Conservation (phyloP, 306 rosid genomes). For the Pachyrhizus erosus region DNA sequence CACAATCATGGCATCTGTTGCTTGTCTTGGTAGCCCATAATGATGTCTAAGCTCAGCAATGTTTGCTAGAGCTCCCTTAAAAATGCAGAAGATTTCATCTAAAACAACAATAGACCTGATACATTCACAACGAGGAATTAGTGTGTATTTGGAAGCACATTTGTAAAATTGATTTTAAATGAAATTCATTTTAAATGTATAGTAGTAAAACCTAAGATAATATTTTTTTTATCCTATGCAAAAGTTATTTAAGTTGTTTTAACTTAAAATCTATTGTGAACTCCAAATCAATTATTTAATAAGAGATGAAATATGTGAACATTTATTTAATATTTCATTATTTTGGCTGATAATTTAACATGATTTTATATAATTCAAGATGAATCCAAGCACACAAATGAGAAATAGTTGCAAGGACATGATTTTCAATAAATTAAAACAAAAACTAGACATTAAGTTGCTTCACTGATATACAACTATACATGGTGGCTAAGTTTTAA, state of each 20-base stretch:
- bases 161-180: not conserved
- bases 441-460: not conserved
- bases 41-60: conserved; percentile 55
- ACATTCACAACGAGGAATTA: conserved; percentile 6
- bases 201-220: too few relatives aligned
- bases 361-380: not conserved
- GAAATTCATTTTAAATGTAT: not conserved
- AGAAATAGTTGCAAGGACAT: not conserved
- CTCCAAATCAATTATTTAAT: not conserved
- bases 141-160: not conserved
- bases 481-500: not conserved
- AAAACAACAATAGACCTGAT: conserved; percentile 55
- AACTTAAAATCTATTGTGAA: not conserved
- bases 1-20: conserved; percentile 71
- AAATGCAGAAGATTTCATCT: conserved; percentile 65
- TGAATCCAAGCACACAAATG: not conserved
- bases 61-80: conserved; percentile 57
- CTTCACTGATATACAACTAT: not conserved
- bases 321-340: not conserved
- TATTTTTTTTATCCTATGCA: not conserved
- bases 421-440: not conserved
- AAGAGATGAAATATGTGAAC: not conserved
- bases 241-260: not conserved
- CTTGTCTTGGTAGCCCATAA: conserved; percentile 65
- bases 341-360: too few relatives aligned